Evolutionary conservation across 1,284 basidiomycete species (phyloP).

Genomic region (Abortiporus biennis): DNA sequence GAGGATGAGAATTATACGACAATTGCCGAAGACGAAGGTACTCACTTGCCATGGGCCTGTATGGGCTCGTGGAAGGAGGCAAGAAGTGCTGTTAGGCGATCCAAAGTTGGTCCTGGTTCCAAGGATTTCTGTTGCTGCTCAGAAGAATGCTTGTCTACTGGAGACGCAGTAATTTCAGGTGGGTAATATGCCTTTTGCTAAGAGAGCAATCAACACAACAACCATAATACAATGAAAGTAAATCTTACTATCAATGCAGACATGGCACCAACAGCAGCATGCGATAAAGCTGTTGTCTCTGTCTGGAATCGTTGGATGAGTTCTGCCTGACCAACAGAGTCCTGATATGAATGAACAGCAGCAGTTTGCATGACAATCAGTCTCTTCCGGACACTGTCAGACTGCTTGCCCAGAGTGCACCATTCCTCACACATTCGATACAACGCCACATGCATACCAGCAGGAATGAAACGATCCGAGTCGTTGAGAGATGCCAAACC

Average conservation of each 20-base stretch:
- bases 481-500: slow-evolving; percentile 67
- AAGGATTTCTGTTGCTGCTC: slow-evolving; percentile 50
- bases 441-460: slow-evolving; percentile 72
- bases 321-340: slow-evolving; percentile 41
- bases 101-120: slow-evolving; percentile 45
- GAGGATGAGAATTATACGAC: slow-evolving; percentile 12
- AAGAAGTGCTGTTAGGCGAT: slow-evolving; percentile 63
- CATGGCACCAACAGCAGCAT: slow-evolving; percentile 77
- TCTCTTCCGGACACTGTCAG: slow-evolving; percentile 70
- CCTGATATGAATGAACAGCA: slow-evolving; percentile 47
- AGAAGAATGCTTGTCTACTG: slow-evolving; percentile 42
- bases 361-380: slow-evolving; percentile 71
- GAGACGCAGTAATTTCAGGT: slow-evolving; percentile 54
- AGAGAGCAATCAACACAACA: slow-evolving; percentile 8
- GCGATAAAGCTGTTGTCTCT: slow-evolving; percentile 69
- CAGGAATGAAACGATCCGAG: slow-evolving; percentile 73
- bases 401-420: slow-evolving; percentile 82
- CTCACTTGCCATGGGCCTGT: slow-evolving; percentile 59
- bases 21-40: slow-evolving; percentile 8
- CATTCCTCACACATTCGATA: slow-evolving; percentile 91
- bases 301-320: slow-evolving; percentile 67
- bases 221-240: not conserved
- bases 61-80: slow-evolving; percentile 48
- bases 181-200: slow-evolving; percentile 73
- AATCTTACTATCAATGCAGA: slow-evolving; percentile 77